phyloP scores from a whole-genome alignment of 257 asterid species.

The Euphrasia confusa region DNA sequence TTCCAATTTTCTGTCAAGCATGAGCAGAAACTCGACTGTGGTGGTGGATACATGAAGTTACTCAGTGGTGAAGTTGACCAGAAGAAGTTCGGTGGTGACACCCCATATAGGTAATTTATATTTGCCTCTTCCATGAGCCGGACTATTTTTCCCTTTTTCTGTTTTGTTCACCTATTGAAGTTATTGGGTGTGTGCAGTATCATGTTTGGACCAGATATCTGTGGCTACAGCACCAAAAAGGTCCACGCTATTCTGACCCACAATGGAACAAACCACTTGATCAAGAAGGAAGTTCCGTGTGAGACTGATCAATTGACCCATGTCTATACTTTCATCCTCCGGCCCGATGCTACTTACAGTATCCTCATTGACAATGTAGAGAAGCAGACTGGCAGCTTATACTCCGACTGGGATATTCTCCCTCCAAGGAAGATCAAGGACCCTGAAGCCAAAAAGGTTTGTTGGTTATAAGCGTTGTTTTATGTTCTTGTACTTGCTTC shows the following conservation, averaged over 20 bases:
- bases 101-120: slow-evolving; percentile 67
- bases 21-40: slow-evolving; percentile 96
- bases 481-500: neutral
- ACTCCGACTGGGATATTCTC: slow-evolving; percentile 80
- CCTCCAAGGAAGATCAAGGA: slow-evolving; percentile 80
- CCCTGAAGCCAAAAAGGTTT: slow-evolving; percentile 87
- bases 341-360: slow-evolving; percentile 85
- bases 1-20: slow-evolving; percentile 90
- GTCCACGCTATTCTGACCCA: slow-evolving; percentile 84
- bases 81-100: slow-evolving; percentile 86
- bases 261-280: slow-evolving; percentile 65
- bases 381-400: slow-evolving; percentile 85
- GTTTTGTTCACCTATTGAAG: slow-evolving; percentile 3
- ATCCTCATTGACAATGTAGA: slow-evolving; percentile 81
- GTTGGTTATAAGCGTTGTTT: too few relatives aligned
- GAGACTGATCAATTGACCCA: slow-evolving; percentile 92
- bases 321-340: slow-evolving; percentile 79
- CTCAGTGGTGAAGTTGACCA: slow-evolving; percentile 80
- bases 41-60: slow-evolving; percentile 96
- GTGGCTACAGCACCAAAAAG: slow-evolving; percentile 80
- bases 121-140: neutral
- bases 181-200: slow-evolving; percentile 48
- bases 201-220: slow-evolving; percentile 96
- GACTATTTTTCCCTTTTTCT: neutral
- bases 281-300: slow-evolving; percentile 91